Percentiles rank a stretch among this genome's conserved stretches.
Evolutionary conservation across 257 asterid genomes (phyloP).

Genomic region (Gentiana straminea): DNA sequence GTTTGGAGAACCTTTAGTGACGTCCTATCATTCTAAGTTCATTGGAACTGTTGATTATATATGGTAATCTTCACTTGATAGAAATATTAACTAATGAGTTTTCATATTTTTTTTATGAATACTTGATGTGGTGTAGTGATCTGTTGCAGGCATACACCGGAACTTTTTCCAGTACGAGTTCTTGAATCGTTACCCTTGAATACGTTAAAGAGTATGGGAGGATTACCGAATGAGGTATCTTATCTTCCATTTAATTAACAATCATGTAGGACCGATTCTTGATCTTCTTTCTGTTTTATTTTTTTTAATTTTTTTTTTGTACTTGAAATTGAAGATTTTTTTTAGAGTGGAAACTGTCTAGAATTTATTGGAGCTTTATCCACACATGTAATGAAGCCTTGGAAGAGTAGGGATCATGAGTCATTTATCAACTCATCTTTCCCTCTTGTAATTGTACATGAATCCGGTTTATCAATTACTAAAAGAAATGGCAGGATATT

Average conservation of each 20-base stretch:
- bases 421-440: too few relatives aligned
- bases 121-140: background rate
- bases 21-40: constrained; percentile 64
- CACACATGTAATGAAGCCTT: too few relatives aligned
- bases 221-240: constrained; percentile 72
- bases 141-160: constrained; percentile 64
- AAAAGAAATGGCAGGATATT: too few relatives aligned
- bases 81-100: background rate
- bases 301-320: too few relatives aligned
- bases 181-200: constrained; percentile 55
- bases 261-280: background rate
- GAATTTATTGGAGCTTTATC: too few relatives aligned
- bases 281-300: too few relatives aligned
- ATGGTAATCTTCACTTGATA: constrained; percentile 38
- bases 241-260: constrained; percentile 4
- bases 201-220: constrained; percentile 41
- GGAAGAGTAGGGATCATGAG: too few relatives aligned
- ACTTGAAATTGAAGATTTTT: too few relatives aligned
- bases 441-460: too few relatives aligned
- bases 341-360: too few relatives aligned
- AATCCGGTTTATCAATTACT: too few relatives aligned
- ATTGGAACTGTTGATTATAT: constrained; percentile 82
- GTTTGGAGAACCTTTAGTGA: constrained; percentile 71
- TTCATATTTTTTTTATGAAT: background rate
- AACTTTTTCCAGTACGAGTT: constrained; percentile 64